Evolutionary conservation across 2,329 filamentous ascomycete genomes (phyloP), one percentile per base, ranked within the genome.

Genomic region (Curvularia sp.): DNA sequence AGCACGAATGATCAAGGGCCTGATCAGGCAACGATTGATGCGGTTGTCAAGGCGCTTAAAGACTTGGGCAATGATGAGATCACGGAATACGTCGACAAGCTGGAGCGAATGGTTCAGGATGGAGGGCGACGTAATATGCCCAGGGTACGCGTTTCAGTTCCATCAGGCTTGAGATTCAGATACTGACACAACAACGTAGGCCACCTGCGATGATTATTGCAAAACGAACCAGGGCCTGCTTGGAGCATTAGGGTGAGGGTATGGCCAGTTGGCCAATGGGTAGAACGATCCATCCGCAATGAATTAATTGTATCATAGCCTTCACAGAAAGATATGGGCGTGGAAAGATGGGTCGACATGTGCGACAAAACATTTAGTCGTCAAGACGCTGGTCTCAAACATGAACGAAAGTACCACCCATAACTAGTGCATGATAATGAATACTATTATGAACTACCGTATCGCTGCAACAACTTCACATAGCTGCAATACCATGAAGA

Each of bases 171-270:
- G 20, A 26, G 7, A 46, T 24, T 24, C 22, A 24, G 2, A 4
- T 24, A 9, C 41, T 60, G 15, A 60, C 13, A 13, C 0, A 3
- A 6, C 18, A 26, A 26, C 28, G 1, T n/a, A 57, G 60, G 20
- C 31, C 18, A 57, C 48, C 4, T 68, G 64, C n/a, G 55, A 66
- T 43, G 62, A 62, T 4, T 50, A 58, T 30, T 68, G 65, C 53
- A 61, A 64, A 53, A 58, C 55, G 5, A 68, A 68, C 22, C 41
- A 53, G 31, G 49, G 60, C 10, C 10, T 65, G 28, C 35, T 61
- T 31, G 55, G 31, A 30, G 58, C 22, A 2, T 4, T 49, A 18
- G 22, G 33, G 9, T 49, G 18, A 49, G 2, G 6, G n/a, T 26
- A 31, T 22, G 20, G 26, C 20, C 10, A 18, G 12, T 5, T 10